Conservation (phyloP, 73 alveolate species). For the Paramecium pentaurelia region DNA sequence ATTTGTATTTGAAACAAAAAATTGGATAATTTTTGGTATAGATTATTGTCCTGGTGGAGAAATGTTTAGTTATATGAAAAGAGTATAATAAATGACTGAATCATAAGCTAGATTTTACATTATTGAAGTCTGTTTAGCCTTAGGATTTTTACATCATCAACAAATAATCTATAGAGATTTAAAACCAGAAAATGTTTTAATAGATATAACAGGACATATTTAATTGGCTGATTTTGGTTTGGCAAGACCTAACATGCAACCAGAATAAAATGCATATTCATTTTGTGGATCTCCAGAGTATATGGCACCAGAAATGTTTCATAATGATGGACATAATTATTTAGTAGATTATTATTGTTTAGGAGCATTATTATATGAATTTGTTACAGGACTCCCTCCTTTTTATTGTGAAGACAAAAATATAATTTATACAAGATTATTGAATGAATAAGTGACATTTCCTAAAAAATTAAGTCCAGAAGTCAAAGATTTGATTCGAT, state of each 20-base stretch:
- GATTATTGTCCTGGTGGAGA: conserved; percentile 91
- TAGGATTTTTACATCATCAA: conserved; percentile 66
- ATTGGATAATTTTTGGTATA: conserved; percentile 66
- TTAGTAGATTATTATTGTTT: conserved; percentile 69
- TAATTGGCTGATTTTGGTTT: conserved; percentile 95
- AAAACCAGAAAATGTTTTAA: conserved; percentile 82
- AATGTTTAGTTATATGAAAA: conserved; percentile 76
- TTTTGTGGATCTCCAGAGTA: conserved; percentile 79
- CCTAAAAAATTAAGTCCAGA: conserved; percentile 42
- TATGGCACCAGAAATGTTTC: conserved; percentile 72
- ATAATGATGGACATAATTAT: conserved; percentile 61
- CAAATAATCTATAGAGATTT: conserved; percentile 83
- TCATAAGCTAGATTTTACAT: conserved; percentile 63
- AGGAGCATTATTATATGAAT: conserved; percentile 72
- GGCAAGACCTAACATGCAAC: conserved; percentile 46
- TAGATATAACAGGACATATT: conserved; percentile 78
- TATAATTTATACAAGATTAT: neutral
- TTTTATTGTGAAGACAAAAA: conserved; percentile 65
- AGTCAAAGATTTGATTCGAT: conserved; percentile 9
- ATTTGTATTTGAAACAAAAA: conserved; percentile 59
- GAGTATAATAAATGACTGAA: conserved; percentile 65
- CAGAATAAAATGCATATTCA: conserved; percentile 53
- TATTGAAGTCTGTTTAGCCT: conserved; percentile 61
- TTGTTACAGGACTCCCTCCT: conserved; percentile 75
- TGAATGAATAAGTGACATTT: conserved; percentile 33